These are phyloP conservation scores for Coniella vitis DNA, from an alignment of 2,329 filamentous ascomycete species.

Conservation along the genomic window DNA sequence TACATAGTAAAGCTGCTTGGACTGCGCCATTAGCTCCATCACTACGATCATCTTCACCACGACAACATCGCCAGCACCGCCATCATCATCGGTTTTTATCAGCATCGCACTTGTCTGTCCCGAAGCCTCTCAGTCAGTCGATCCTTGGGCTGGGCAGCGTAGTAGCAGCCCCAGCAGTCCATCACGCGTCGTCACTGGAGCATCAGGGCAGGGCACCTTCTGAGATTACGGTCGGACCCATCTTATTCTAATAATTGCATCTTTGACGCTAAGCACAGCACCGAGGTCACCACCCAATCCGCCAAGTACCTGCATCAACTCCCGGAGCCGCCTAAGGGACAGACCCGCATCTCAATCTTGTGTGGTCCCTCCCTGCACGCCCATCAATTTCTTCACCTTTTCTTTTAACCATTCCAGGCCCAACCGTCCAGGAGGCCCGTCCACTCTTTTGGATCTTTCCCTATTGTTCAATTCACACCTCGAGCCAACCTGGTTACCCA, in stretches of 20 bases:
- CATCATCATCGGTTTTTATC: too few species aligned
- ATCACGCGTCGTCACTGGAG: constrained; percentile 2
- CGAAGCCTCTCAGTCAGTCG: too few species aligned
- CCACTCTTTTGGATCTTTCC: constrained; percentile 17
- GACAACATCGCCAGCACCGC: too few species aligned
- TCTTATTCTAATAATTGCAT: constrained; percentile 18
- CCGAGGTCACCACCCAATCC: constrained; percentile 15
- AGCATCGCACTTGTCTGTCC: too few species aligned
- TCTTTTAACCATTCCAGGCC: constrained; percentile 18
- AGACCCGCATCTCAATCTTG: constrained; percentile 18
- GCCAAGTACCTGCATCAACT: constrained; percentile 16
- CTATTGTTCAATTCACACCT: constrained; percentile 12
- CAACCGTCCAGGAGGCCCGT: constrained; percentile 14
- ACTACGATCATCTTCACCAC: too few species aligned
- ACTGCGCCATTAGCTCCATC: too few species aligned
- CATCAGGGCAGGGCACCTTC: constrained; percentile 19
- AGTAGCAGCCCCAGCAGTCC: constrained; percentile 3
- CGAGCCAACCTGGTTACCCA: constrained; percentile 12
- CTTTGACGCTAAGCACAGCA: constrained; percentile 17
- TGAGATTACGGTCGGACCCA: constrained; percentile 14
- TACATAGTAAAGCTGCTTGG: background rate
- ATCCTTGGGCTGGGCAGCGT: too few species aligned
- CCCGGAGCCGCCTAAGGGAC: constrained; percentile 17
- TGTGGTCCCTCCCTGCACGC: constrained; percentile 18
- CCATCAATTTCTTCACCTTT: constrained; percentile 17